Base-by-base conservation (phyloP, 1,284 basidiomycete species). In the Trametes sp. region DNA sequence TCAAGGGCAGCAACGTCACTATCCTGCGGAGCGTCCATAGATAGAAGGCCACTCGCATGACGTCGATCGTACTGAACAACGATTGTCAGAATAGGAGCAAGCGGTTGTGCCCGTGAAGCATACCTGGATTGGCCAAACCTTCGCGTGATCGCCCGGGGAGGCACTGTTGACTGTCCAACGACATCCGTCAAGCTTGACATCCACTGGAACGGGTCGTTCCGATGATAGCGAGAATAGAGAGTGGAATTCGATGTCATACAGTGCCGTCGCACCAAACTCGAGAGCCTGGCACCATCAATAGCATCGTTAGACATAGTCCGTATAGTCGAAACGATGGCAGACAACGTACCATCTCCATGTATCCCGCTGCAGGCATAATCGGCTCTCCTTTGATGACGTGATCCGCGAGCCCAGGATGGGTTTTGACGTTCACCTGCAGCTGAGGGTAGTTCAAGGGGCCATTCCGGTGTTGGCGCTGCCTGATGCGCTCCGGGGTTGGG, bases 301-400 rank as follows among this genome's bases (percentile, higher is more conserved):
- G n/a, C n/a, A n/a, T n/a, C n/a, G n/a, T n/a, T n/a, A n/a, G n/a
- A n/a, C n/a, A n/a, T n/a, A n/a, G n/a, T n/a, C n/a, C n/a, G n/a
- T n/a, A n/a, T n/a, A n/a, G n/a, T n/a, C n/a, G n/a, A n/a, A n/a
- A n/a, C n/a, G n/a, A n/a, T n/a, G n/a, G n/a, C n/a, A 21, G 24
- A 38, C 28, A 61, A 69, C 24, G 59, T 33, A 81, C 80, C 76
- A 80, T 78, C 62, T 82, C 81, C 7, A 82, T 53, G 57, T 72
- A 82, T 1, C 78, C 81, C 23, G 80, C 71, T 0, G 80, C 79
- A 1, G 81, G 79, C 73, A 82, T 75, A 54, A 82, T 80, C 0
- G 80, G 74, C 45, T 80, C 73, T 16, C 66, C 70, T 16, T 73
- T 72, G 51, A 82, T 77, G 44, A 80, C 69, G 63, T 82, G 81